Percentiles rank a stretch among this genome's conserved stretches.
These are phyloP conservation scores for Hypsizygus ulmarius DNA, from an alignment of 1,284 basidiomycete genomes.

Conservation along the genomic window DNA sequence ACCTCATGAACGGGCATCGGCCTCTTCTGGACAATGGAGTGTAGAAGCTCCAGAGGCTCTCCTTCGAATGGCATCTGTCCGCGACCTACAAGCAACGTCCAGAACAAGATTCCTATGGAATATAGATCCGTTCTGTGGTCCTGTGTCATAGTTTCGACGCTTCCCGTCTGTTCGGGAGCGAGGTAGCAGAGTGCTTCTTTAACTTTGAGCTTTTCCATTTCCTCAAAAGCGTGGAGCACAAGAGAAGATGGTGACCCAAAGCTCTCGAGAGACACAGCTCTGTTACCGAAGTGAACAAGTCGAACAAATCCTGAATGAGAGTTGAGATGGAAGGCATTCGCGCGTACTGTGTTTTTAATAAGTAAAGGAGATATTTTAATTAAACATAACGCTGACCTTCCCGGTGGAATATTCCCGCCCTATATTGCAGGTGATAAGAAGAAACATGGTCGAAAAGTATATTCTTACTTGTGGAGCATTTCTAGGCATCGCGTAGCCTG, in stretches of 20 bases:
- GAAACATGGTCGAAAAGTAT: conserved; percentile 1
- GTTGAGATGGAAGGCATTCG: conserved; percentile 72
- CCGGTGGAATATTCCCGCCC: conserved; percentile 58
- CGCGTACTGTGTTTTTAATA: conserved; percentile 47
- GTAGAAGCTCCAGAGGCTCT: conserved; percentile 62
- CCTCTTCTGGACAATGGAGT: conserved; percentile 65
- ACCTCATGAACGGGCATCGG: conserved; percentile 74
- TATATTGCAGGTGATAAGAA: conserved; percentile 20
- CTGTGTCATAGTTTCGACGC: conserved; percentile 64
- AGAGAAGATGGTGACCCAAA: conserved; percentile 67
- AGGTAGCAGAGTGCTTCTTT: conserved; percentile 73
- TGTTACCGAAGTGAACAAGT: conserved; percentile 72
- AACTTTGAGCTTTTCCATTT: conserved; percentile 61
- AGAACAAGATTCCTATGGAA: conserved; percentile 66
- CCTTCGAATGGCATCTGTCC: conserved; percentile 72
- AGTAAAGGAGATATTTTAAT: neutral
- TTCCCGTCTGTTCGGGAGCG: conserved; percentile 71
- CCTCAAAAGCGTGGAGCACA: conserved; percentile 58
- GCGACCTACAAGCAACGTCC: conserved; percentile 64
- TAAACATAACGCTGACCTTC: conserved; percentile 45
- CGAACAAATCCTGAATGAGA: conserved; percentile 64
- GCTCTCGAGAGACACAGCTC: conserved; percentile 67
- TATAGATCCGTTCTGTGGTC: conserved; percentile 72
- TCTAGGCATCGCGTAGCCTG: conserved; percentile 70
- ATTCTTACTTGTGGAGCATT: conserved; percentile 54